Conservation (phyloP, 768 basidiomycete species). For the Termitomyces sp. region DNA sequence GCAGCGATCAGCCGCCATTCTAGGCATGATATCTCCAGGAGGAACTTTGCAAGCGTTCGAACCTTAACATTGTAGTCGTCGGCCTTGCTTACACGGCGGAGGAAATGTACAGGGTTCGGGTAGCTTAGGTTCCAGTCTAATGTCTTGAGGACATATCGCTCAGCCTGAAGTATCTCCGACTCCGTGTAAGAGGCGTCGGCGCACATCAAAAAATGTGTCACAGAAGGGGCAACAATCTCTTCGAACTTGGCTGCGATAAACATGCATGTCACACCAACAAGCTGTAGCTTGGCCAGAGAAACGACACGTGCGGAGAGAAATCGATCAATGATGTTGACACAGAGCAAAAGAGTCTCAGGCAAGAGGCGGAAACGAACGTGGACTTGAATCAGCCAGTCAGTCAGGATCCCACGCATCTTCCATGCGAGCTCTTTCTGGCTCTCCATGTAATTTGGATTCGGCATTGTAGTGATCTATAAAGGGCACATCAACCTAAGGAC, state of each 20-base stretch:
- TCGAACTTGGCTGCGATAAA: conserved; percentile 96
- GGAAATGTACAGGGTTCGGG: conserved; percentile 92
- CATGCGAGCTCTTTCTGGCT: conserved; percentile 91
- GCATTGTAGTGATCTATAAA: conserved; percentile 68
- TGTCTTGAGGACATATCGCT: conserved; percentile 90
- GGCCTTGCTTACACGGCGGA: conserved; percentile 90
- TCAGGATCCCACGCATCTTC: conserved; percentile 93
- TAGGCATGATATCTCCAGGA: conserved; percentile 86
- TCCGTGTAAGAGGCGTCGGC: conserved; percentile 89
- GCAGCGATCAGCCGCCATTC: conserved; percentile 82
- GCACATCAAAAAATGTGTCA: conserved; percentile 82
- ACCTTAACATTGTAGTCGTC: conserved; percentile 94
- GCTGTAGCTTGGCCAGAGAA: conserved; percentile 89
- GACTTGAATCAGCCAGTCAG: conserved; percentile 96
- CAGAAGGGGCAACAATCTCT: conserved; percentile 89
- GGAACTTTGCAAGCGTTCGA: conserved; percentile 89
- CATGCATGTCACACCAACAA: conserved; percentile 91
- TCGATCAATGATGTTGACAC: conserved; percentile 88
- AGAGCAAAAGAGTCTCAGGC: conserved; percentile 93
- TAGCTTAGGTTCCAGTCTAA: conserved; percentile 91
- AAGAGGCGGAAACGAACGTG: conserved; percentile 89
- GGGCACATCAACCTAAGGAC: conserved; percentile 7
- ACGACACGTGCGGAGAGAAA: conserved; percentile 75
- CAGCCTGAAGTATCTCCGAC: conserved; percentile 58
- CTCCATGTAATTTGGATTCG: conserved; percentile 93